Conservation (phyloP, 805 yeast genomes). For the Yamadazyma endophytica region DNA sequence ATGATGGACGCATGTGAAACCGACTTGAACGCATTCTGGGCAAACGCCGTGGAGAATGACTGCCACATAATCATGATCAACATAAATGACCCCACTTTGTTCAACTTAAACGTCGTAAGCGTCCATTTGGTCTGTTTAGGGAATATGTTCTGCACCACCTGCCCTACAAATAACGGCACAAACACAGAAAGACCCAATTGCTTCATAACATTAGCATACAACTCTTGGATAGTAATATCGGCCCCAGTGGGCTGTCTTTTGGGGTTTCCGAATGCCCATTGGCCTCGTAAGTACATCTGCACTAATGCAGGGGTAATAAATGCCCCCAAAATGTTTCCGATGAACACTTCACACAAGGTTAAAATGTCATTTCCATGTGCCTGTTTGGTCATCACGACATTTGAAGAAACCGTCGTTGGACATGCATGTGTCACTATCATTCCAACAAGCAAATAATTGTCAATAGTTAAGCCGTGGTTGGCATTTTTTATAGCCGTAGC, state of each 20-base stretch:
- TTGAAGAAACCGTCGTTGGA: conserved; percentile 90
- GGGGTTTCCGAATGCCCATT: conserved; percentile 81
- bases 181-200: conserved; percentile 83
- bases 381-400: conserved; percentile 84
- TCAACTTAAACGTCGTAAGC: conserved; percentile 52
- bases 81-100: conserved; percentile 77
- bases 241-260: conserved; percentile 43
- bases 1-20: conserved; percentile 68
- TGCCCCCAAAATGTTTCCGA: conserved; percentile 83
- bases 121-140: conserved; percentile 64
- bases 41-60: conserved; percentile 84
- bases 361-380: conserved; percentile 81
- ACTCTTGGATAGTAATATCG: conserved; percentile 41
- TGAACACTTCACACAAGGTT: conserved; percentile 78
- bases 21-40: conserved; percentile 70
- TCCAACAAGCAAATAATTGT: conserved; percentile 77
- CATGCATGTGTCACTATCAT: conserved; percentile 78
- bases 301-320: conserved; percentile 82
- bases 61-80: conserved; percentile 71
- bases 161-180: conserved; percentile 86
- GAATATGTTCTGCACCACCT: conserved; percentile 65
- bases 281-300: conserved; percentile 59
- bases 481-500: conserved; percentile 63
- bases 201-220: conserved; percentile 78
- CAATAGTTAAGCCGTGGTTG: conserved; percentile 37